Base-by-base conservation (phyloP, 331 rosid species). In the Quercus tomentella region DNA sequence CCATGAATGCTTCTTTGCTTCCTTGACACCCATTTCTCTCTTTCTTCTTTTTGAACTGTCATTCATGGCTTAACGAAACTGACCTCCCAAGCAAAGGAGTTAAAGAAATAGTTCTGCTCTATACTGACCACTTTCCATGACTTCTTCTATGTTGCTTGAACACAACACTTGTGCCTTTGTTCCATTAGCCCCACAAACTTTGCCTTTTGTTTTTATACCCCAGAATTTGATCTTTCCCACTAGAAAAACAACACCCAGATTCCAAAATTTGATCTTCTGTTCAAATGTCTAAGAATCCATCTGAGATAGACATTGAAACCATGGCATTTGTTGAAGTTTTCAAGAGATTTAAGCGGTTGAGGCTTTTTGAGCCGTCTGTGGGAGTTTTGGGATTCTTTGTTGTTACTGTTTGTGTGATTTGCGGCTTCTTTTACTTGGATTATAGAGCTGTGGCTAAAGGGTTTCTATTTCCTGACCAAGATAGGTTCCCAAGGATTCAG, bases 1-100 rank as follows among this genome's bases (percentile, higher is more conserved):
- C 84, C 90, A 89, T 90, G 88, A 93, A 88, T 86, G 86, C 90
- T 87, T 52, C 93, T 77, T 92, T 92, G 93, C 98, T 90, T 92
- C 89, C 63, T 84, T 65, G 2, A 78, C 91, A 93, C 96, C 98
- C 97, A 86, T 89, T 80, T 77, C 72, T 72, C 80, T 83, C 58
- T 71, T 61, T 30, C 62, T 78, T 79, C 22, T 61, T 52, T 69
- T 77, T 6, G 26, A 54, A 30, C 77, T 62, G 78, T 79, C 81
- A 72, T 77, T 82, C 76, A 84, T 86, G 62, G 70, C 82, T 70
- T 83, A 26, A 78, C 87, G 41, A 69, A 88, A 80, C 98, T 84
- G 86, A 90, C 87, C 93, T 70, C 82, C 88, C 91, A 93, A 92
- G 89, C 92, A 85, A 89, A 89, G 82, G 63, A 60, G 69, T 56